phyloP scores from a whole-genome alignment of 805 yeast genomes.

The Kluyveromyces starmeri region DNA sequence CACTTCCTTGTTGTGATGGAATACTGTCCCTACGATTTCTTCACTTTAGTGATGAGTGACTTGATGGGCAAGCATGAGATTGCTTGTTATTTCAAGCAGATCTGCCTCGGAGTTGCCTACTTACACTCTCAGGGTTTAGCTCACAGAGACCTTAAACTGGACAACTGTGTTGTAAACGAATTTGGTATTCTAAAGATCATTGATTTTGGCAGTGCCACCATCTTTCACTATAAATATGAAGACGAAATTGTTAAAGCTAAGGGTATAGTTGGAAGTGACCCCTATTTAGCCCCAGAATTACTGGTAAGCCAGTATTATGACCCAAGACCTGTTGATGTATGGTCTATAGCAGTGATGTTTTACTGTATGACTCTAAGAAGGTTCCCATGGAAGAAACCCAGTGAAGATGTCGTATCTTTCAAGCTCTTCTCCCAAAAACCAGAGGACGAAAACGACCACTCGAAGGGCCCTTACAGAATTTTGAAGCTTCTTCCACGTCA shows the following conservation, averaged over 20 bases:
- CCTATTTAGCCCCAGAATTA: conserved; percentile 91
- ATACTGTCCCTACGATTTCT: conserved; percentile 84
- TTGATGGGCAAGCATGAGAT: conserved; percentile 62
- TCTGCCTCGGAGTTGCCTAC: conserved; percentile 64
- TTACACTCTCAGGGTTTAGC: conserved; percentile 79
- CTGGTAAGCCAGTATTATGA: conserved; percentile 52
- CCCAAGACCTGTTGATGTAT: conserved; percentile 80
- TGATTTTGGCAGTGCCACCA: conserved; percentile 90
- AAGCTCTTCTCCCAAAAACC: conserved; percentile 48
- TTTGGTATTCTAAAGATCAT: conserved; percentile 76
- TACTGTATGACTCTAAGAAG: conserved; percentile 82
- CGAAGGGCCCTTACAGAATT: conserved; percentile 64
- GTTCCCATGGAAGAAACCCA: conserved; percentile 97
- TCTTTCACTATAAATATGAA: conserved; percentile 60
- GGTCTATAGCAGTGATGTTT: conserved; percentile 89
- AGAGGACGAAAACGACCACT: conserved; percentile 33
- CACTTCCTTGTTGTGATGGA: conserved; percentile 79
- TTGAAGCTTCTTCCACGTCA: conserved; percentile 62
- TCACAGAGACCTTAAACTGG: conserved; percentile 86
- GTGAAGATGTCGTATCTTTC: conserved; percentile 63
- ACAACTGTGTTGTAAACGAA: conserved; percentile 77
- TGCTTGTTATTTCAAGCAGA: conserved; percentile 75
- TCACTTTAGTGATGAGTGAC: conserved; percentile 87
- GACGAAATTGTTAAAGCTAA: conserved; percentile 52
- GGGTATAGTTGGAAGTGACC: conserved; percentile 94